Evolutionary conservation across 371 early-diverging fungal species (phyloP).

Genomic region (Mortierella sp.): DNA sequence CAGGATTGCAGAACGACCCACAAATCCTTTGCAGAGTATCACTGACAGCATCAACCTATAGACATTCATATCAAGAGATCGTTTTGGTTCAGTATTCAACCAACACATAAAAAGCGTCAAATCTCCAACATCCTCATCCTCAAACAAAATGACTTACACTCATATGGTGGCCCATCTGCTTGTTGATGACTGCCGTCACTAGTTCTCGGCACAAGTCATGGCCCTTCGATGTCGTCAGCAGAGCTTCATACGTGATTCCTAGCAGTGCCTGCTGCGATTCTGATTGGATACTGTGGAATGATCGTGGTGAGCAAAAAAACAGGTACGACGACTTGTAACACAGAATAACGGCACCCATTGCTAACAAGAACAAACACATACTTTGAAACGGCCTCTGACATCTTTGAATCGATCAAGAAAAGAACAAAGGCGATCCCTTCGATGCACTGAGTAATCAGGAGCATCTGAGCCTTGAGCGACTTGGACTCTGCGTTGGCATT

Average conservation of each 20-base stretch:
- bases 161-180: conserved; percentile 68
- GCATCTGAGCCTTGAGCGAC: conserved; percentile 74
- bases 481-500: conserved; percentile 66
- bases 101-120: too few relatives aligned
- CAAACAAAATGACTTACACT: conserved; percentile 51
- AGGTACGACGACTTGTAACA: too few relatives aligned
- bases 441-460: conserved; percentile 70
- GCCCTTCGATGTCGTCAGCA: conserved; percentile 71
- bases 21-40: conserved; percentile 73
- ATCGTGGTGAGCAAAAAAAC: neutral
- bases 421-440: conserved; percentile 82
- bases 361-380: conserved; percentile 48
- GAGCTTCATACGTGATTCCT: conserved; percentile 66
- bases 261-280: conserved; percentile 55
- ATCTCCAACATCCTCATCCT: too few relatives aligned
- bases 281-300: conserved; percentile 43
- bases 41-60: conserved; percentile 59
- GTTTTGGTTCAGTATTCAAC: neutral
- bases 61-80: neutral
- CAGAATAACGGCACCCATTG: too few relatives aligned
- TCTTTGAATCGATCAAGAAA: conserved; percentile 75
- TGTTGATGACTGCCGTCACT: conserved; percentile 76
- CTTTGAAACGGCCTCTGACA: conserved; percentile 66
- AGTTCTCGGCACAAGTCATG: conserved; percentile 73
- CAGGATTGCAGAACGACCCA: conserved; percentile 75